Evolutionary conservation across 2,329 filamentous ascomycete species (phyloP).

Genomic region (Colletotrichum horii): DNA sequence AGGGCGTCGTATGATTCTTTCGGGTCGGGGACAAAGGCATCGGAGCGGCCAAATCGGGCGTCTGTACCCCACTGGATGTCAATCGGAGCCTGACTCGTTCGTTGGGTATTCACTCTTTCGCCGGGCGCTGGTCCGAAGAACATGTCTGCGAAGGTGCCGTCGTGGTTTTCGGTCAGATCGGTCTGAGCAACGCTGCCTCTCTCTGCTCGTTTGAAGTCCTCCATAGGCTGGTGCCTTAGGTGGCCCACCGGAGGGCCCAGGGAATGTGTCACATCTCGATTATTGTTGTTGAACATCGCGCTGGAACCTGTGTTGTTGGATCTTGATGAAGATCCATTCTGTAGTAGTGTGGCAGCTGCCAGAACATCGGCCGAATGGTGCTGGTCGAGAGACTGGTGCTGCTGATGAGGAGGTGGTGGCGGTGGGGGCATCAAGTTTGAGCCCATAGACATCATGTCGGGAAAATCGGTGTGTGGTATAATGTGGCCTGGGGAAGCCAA

Average conservation of each 20-base stretch:
- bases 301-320: constrained; percentile 25
- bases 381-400: constrained; percentile 26
- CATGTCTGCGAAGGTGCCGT: constrained; percentile 47
- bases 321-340: constrained; percentile 43
- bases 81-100: constrained; percentile 32
- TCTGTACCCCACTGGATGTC: constrained; percentile 74
- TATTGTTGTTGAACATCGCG: constrained; percentile 15
- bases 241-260: constrained; percentile 43
- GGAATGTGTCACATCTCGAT: constrained; percentile 18
- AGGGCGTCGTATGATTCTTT: constrained; percentile 64
- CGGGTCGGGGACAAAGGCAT: constrained; percentile 63
- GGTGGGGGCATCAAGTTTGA: constrained; percentile 41
- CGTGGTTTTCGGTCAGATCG: constrained; percentile 31
- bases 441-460: constrained; percentile 31
- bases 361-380: constrained; percentile 60
- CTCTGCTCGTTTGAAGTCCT: constrained; percentile 47
- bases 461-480: constrained; percentile 28
- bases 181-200: constrained; percentile 31
- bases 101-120: constrained; percentile 20
- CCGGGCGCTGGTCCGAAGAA: constrained; percentile 36
- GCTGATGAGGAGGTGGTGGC: constrained; percentile 34
- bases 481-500: constrained; percentile 30
- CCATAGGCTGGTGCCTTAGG: constrained; percentile 46
- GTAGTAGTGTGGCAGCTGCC: constrained; percentile 59
- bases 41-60: constrained; percentile 61